Percentiles rank a stretch among this genome's conserved stretches.
phyloP scores from a whole-genome alignment of 768 basidiomycete genomes.

The Suillus tomentosus region DNA sequence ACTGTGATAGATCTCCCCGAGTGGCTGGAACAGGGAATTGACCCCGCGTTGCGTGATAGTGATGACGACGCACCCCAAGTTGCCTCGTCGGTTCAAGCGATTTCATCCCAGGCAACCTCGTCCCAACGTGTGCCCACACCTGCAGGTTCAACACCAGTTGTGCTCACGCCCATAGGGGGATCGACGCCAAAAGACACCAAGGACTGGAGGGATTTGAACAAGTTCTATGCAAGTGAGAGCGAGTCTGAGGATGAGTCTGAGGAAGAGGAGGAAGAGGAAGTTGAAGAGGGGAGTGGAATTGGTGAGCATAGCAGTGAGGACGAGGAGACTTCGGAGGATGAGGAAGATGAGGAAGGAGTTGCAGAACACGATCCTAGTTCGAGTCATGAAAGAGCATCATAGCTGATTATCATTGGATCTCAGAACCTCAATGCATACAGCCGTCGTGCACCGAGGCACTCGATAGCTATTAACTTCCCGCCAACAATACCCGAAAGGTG shows the following conservation, averaged over 20 bases:
- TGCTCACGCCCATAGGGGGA: slow-evolving; percentile 56
- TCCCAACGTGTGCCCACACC: slow-evolving; percentile 32
- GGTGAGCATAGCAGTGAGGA: slow-evolving; percentile 29
- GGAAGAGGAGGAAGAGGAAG: slow-evolving; percentile 32
- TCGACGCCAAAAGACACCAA: slow-evolving; percentile 50
- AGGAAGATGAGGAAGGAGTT: slow-evolving; percentile 21
- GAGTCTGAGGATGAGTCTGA: slow-evolving; percentile 29
- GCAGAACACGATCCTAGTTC: not conserved
- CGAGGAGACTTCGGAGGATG: slow-evolving; percentile 34
- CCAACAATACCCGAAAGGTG: not conserved
- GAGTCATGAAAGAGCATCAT: not conserved
- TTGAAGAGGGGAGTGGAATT: slow-evolving; percentile 22
- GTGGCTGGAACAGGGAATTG: slow-evolving; percentile 88
- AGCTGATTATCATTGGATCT: not conserved
- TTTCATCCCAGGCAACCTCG: slow-evolving; percentile 39
- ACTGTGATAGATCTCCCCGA: slow-evolving; percentile 58
- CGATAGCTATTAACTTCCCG: not conserved
- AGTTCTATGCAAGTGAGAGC: slow-evolving; percentile 62
- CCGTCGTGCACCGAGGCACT: not conserved
- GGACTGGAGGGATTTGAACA: slow-evolving; percentile 63
- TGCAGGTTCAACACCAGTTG: slow-evolving; percentile 44
- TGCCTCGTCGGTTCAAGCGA: slow-evolving; percentile 29
- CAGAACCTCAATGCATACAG: not conserved
- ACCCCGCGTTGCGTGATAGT: slow-evolving; percentile 70
- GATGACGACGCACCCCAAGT: slow-evolving; percentile 49